A percentile compares a stretch with the other conserved stretches of the same genome.
Evolutionary conservation across 2,329 filamentous ascomycete genomes (phyloP).

Genomic region (Boeremia exigua): DNA sequence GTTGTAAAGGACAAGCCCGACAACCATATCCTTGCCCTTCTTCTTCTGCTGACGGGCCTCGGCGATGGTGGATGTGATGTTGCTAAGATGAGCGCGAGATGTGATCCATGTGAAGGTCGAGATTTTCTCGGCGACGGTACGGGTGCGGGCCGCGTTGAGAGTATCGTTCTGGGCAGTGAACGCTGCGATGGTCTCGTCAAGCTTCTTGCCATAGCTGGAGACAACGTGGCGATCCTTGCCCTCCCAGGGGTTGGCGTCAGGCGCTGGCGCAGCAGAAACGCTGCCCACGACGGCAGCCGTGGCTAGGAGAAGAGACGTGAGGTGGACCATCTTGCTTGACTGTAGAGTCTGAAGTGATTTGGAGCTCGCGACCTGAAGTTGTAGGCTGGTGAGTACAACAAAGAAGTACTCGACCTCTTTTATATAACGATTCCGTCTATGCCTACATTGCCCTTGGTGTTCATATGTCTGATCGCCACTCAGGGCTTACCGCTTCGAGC

Average conservation of each 20-base stretch:
- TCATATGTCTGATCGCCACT: background rate
- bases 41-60: slow-evolving; percentile 31
- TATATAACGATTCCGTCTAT: background rate
- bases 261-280: slow-evolving; percentile 24
- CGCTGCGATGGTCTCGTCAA: slow-evolving; percentile 33
- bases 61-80: slow-evolving; percentile 28
- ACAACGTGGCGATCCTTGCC: slow-evolving; percentile 35
- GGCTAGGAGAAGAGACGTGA: slow-evolving; percentile 32
- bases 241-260: slow-evolving; percentile 29
- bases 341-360: background rate
- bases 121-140: slow-evolving; percentile 34
- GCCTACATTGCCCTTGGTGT: background rate
- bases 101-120: slow-evolving; percentile 39
- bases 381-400: background rate
- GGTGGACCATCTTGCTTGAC: slow-evolving; percentile 31
- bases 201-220: slow-evolving; percentile 32
- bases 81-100: slow-evolving; percentile 25
- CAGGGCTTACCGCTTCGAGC: slow-evolving; percentile 7
- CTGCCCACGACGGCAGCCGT: slow-evolving; percentile 26
- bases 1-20: slow-evolving; percentile 75
- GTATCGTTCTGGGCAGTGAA: slow-evolving; percentile 32
- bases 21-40: slow-evolving; percentile 27
- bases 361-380: background rate
- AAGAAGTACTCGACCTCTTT: background rate
- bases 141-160: slow-evolving; percentile 35